Conservation (phyloP, 306 rosid genomes). For the Vigna angularis region DNA sequence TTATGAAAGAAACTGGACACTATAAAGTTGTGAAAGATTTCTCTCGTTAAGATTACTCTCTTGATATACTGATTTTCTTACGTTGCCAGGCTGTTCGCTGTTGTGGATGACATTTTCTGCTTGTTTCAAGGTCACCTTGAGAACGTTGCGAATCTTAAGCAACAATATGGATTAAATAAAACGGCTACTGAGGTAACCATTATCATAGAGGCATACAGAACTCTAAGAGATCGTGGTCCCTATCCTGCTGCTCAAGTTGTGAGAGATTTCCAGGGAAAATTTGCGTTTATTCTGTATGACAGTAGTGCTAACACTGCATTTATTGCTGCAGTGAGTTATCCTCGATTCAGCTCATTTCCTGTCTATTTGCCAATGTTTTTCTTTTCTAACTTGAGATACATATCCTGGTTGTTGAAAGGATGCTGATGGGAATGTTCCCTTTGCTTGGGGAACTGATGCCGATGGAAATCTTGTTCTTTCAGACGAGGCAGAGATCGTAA, state of each 20-base stretch:
- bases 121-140: conserved; percentile 93
- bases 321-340: conserved; percentile 75
- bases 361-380: conserved; percentile 16
- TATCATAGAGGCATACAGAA: conserved; percentile 89
- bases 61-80: background rate
- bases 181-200: conserved; percentile 86
- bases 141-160: conserved; percentile 86
- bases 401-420: conserved; percentile 57
- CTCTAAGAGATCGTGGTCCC: conserved; percentile 96
- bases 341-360: conserved; percentile 17
- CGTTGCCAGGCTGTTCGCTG: conserved; percentile 79
- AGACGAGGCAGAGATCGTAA: conserved; percentile 69
- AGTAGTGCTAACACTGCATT: conserved; percentile 68
- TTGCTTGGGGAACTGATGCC: conserved; percentile 95
- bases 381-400: conserved; percentile 27
- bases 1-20: conserved; percentile 24
- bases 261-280: conserved; percentile 95
- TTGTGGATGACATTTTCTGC: conserved; percentile 99
- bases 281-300: conserved; percentile 81
- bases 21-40: background rate
- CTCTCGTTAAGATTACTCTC: background rate
- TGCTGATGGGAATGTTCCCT: conserved; percentile 84
- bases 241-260: conserved; percentile 95
- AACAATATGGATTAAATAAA: conserved; percentile 94
- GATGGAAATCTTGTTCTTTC: conserved; percentile 87